Conservation (phyloP, 306 rosid genomes). For the Prunus dulcis region DNA sequence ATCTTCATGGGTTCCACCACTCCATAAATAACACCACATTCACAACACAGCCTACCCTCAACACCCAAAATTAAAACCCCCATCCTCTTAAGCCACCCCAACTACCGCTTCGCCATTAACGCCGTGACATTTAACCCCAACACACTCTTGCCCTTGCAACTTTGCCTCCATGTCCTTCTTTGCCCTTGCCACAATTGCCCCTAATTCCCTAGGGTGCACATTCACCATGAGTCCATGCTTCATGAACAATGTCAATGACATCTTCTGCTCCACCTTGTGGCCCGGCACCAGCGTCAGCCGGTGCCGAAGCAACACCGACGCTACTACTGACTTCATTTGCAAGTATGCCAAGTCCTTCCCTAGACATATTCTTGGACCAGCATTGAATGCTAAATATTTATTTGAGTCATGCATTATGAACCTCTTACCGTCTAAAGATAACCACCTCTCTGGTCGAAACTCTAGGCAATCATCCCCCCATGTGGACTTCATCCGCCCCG, state of each 20-base stretch:
- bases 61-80: background rate
- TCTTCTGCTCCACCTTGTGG: conserved; percentile 83
- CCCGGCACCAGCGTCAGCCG: conserved; percentile 55
- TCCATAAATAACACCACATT: conserved; percentile 3
- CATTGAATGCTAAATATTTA: conserved; percentile 83
- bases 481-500: conserved; percentile 64
- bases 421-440: conserved; percentile 51
- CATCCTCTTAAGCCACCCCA: conserved; percentile 13
- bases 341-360: conserved; percentile 88
- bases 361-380: conserved; percentile 92
- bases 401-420: conserved; percentile 63
- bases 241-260: conserved; percentile 90
- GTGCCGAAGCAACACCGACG: conserved; percentile 80
- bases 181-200: conserved; percentile 39
- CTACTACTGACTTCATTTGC: conserved; percentile 85
- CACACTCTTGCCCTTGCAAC: conserved; percentile 15
- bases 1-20: conserved; percentile 5
- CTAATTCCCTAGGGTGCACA: conserved; percentile 57
- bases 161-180: conserved; percentile 21
- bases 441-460: conserved; percentile 82
- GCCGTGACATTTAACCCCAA: conserved; percentile 15
- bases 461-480: conserved; percentile 95
- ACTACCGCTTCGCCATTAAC: background rate
- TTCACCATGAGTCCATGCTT: conserved; percentile 80
- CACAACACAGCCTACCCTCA: background rate